These are phyloP conservation scores for Kokia cookei DNA, from an alignment of 441 rosid genomes.

Conservation along the genomic window DNA sequence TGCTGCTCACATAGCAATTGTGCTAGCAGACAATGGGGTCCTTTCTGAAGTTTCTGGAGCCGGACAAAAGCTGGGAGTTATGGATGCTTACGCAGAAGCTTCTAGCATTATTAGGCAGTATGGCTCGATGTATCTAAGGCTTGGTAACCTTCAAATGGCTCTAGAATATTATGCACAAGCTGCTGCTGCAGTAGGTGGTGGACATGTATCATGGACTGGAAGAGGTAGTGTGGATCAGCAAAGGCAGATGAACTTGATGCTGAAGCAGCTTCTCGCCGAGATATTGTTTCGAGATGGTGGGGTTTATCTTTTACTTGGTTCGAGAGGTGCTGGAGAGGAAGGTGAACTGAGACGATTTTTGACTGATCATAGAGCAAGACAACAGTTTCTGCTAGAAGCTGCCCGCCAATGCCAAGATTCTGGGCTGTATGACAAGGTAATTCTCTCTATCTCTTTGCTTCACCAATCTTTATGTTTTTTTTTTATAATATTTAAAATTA, in stretches of 20 bases:
- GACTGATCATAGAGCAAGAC: constrained; percentile 52
- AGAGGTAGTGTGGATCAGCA: constrained; percentile 78
- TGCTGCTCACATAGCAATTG: constrained; percentile 72
- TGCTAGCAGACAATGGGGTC: constrained; percentile 75
- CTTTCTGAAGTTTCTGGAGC: constrained; percentile 62
- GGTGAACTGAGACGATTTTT: constrained; percentile 80
- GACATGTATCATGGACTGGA: constrained; percentile 78
- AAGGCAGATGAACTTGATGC: constrained; percentile 81
- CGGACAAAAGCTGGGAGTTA: constrained; percentile 62
- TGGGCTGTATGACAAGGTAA: constrained; percentile 85
- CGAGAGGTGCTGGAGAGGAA: constrained; percentile 87
- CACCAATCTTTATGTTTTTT: background rate
- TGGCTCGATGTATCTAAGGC: constrained; percentile 72
- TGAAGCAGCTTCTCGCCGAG: constrained; percentile 90
- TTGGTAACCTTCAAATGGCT: constrained; percentile 68
- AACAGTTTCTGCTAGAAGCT: constrained; percentile 83
- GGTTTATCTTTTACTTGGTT: constrained; percentile 68
- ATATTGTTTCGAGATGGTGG: constrained; percentile 83
- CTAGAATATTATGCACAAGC: constrained; percentile 96
- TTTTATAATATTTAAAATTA: background rate
- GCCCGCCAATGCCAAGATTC: constrained; percentile 81
- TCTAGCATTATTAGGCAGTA: constrained; percentile 84
- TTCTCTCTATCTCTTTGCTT: constrained; percentile 6
- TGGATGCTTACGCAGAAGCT: constrained; percentile 91
- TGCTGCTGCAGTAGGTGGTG: constrained; percentile 92